phyloP scores from a whole-genome alignment of 2,329 filamentous ascomycete genomes.

The Neonectria faginata region DNA sequence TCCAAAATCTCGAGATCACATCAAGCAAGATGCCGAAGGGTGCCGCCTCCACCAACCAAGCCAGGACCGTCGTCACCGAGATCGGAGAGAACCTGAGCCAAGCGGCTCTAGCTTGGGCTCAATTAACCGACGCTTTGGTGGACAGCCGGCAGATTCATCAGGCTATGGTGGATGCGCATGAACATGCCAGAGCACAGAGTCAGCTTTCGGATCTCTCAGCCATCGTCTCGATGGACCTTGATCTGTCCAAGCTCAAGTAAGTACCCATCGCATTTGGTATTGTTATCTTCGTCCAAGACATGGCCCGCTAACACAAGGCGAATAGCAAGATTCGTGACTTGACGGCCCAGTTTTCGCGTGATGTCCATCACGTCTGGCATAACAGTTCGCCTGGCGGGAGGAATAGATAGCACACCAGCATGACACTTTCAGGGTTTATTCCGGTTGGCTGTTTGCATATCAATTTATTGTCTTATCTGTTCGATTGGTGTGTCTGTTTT shows the following conservation, averaged over 20 bases:
- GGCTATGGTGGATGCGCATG: neutral
- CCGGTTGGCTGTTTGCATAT: neutral
- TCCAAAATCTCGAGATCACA: neutral
- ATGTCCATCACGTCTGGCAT: neutral
- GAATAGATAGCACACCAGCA: neutral
- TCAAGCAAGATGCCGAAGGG: neutral
- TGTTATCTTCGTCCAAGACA: neutral
- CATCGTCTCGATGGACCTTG: neutral
- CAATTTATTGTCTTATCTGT: neutral
- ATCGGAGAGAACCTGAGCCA: neutral
- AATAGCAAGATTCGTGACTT: neutral
- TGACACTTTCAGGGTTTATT: neutral
- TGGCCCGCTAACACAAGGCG: neutral
- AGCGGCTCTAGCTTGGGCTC: neutral
- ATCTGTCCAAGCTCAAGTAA: neutral
- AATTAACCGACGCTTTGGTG: neutral
- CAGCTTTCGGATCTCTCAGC: neutral
- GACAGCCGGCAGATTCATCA: neutral
- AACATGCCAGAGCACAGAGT: neutral
- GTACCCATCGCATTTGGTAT: neutral
- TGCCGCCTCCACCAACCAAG: neutral
- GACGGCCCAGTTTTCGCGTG: neutral
- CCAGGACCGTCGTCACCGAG: neutral
- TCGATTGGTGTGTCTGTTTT: neutral
- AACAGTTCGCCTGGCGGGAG: neutral